Evolutionary conservation across 805 yeast species (phyloP).

Genomic region (Cyberlindnera xishuangbannaensis): DNA sequence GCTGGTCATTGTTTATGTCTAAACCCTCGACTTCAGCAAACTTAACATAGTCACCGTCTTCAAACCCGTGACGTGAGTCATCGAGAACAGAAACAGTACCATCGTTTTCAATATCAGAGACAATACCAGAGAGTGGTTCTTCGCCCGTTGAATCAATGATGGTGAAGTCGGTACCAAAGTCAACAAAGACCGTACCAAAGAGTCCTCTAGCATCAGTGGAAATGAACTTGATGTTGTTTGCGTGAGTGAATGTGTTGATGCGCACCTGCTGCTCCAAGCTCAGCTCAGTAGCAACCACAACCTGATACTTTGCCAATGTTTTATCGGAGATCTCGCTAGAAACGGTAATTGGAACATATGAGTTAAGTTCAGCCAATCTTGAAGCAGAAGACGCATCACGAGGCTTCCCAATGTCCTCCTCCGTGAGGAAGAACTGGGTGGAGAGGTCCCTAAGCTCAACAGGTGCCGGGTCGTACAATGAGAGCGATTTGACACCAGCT

Average conservation of each 20-base stretch:
- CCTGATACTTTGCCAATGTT: conserved; percentile 57
- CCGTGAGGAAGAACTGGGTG: conserved; percentile 78
- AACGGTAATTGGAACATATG: conserved; percentile 81
- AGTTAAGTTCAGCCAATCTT: conserved; percentile 75
- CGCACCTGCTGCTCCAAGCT: conserved; percentile 68
- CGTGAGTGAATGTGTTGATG: conserved; percentile 72
- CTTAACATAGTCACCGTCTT: conserved; percentile 87
- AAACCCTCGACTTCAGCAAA: conserved; percentile 84
- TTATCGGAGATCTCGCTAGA: conserved; percentile 49
- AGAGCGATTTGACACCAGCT: conserved; percentile 92
- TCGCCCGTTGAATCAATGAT: conserved; percentile 88
- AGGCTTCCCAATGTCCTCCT: conserved; percentile 66
- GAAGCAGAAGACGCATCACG: conserved; percentile 69
- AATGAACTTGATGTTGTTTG: conserved; percentile 69
- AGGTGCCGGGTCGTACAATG: conserved; percentile 75
- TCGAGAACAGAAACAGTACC: conserved; percentile 94
- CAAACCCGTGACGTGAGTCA: conserved; percentile 87
- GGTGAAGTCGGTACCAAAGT: conserved; percentile 77
- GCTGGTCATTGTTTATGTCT: conserved; percentile 66
- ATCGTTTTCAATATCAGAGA: conserved; percentile 78
- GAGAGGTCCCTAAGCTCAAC: conserved; percentile 70
- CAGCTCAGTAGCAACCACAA: conserved; percentile 76
- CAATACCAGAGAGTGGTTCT: conserved; percentile 82
- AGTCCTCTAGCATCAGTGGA: conserved; percentile 81
- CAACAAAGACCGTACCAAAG: conserved; percentile 85